phyloP scores from a whole-genome alignment of 1,284 basidiomycete species.

The Paramarasmius palmivorus region DNA sequence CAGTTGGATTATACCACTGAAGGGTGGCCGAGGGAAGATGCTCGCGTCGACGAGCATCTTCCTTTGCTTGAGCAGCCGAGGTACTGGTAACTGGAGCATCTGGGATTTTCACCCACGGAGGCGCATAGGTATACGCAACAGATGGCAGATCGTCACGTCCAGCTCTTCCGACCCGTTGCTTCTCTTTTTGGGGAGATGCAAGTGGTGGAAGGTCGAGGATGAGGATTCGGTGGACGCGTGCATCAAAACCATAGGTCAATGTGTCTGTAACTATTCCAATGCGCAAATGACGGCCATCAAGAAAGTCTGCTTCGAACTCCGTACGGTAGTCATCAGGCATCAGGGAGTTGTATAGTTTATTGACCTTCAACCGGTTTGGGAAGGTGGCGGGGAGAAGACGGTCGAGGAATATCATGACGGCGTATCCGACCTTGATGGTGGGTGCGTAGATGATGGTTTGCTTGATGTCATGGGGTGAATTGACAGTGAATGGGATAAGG shows the following conservation, averaged over 20 bases:
- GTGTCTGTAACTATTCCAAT: constrained; percentile 6
- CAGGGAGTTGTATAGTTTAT: constrained; percentile 16
- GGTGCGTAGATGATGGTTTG: constrained; percentile 16
- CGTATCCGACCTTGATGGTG: constrained; percentile 12
- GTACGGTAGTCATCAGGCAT: constrained; percentile 10
- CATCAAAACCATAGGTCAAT: constrained; percentile 7
- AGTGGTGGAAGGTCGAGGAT: neutral
- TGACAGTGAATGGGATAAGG: constrained; percentile 13
- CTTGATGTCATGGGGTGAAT: constrained; percentile 2
- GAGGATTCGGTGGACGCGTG: neutral
- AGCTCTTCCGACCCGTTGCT: constrained; percentile 9
- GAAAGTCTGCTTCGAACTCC: constrained; percentile 7
- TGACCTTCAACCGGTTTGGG: constrained; percentile 9
- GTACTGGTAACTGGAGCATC: neutral
- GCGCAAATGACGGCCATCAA: neutral
- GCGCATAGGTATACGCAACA: constrained; percentile 2
- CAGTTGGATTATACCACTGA: neutral
- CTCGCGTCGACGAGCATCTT: neutral
- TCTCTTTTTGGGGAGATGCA: neutral
- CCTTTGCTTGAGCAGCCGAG: neutral
- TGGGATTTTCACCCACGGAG: neutral
- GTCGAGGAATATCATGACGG: constrained; percentile 16
- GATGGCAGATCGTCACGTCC: constrained; percentile 8
- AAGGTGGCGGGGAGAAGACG: constrained; percentile 12
- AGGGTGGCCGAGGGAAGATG: neutral